A percentile compares a stretch with the other conserved stretches of the same genome.
Evolutionary conservation across 2,329 filamentous ascomycete species (phyloP).

Genomic region (Teratosphaeria destructans): DNA sequence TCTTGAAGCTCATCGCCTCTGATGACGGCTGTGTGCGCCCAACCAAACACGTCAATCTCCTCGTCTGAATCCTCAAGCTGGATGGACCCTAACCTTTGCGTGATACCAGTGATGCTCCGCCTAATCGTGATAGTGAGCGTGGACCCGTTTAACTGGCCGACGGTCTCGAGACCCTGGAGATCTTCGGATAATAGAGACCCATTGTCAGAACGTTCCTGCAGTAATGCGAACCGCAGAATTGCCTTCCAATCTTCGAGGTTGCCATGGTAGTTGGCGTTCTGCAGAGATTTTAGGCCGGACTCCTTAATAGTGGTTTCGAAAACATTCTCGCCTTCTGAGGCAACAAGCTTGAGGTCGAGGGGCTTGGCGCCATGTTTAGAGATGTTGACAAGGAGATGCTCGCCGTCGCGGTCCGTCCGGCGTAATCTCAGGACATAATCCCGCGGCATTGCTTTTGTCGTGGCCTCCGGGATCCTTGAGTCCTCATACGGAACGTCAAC

Average conservation of each 20-base stretch:
- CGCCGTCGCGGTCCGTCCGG: constrained; percentile 32
- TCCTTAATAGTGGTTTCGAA: constrained; percentile 53
- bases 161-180: constrained; percentile 45
- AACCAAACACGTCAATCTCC: constrained; percentile 57
- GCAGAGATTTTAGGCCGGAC: constrained; percentile 43
- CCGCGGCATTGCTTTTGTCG: constrained; percentile 8
- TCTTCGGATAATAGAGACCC: constrained; percentile 38
- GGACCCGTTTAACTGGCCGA: constrained; percentile 43
- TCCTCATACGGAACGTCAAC: background rate
- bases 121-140: constrained; percentile 54
- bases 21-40: constrained; percentile 52
- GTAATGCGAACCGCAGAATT: constrained; percentile 49
- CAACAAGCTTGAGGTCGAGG: constrained; percentile 57
- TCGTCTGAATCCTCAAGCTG: constrained; percentile 46
- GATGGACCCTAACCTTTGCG: constrained; percentile 60
- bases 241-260: constrained; percentile 56
- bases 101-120: constrained; percentile 58
- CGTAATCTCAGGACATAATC: constrained; percentile 47
- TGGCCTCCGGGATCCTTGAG: background rate
- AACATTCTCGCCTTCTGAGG: constrained; percentile 55
- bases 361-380: constrained; percentile 39
- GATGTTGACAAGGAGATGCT: constrained; percentile 49
- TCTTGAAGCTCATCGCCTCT: constrained; percentile 32
- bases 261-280: constrained; percentile 44
- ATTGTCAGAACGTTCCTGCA: constrained; percentile 32